Evolutionary conservation across 257 asterid genomes (phyloP).

Genomic region (Henckelia pumila): DNA sequence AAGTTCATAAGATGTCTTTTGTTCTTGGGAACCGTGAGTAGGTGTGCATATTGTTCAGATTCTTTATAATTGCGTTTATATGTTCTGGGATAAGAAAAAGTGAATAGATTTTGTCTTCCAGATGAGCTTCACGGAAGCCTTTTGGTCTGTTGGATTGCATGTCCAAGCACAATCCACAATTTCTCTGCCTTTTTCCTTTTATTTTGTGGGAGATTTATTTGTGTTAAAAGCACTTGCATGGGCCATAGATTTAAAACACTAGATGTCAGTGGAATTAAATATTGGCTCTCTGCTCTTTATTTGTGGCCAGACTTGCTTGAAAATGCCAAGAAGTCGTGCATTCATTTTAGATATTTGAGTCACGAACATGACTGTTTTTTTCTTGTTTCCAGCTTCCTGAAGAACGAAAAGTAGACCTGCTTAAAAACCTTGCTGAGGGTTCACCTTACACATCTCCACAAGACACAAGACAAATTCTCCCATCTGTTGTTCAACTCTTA

Average conservation of each 20-base stretch:
- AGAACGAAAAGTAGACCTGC: slow-evolving; percentile 86
- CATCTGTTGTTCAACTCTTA: slow-evolving; percentile 71
- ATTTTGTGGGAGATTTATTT: not conserved
- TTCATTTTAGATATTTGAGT: slow-evolving; percentile 1
- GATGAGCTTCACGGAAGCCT: not conserved
- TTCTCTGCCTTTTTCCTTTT: not conserved
- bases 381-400: slow-evolving; percentile 73
- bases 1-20: not conserved
- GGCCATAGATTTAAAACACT: not conserved
- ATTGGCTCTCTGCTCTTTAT: not conserved
- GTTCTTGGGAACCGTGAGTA: not conserved
- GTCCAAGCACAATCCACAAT: not conserved
- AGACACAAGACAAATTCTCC: slow-evolving; percentile 81
- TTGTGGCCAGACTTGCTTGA: not conserved
- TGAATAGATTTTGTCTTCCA: slow-evolving; percentile 6
- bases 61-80: not conserved
- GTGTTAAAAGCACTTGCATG: not conserved
- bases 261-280: slow-evolving; percentile 1
- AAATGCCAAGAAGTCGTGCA: not conserved
- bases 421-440: slow-evolving; percentile 90
- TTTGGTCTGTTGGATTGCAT: not conserved
- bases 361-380: slow-evolving; percentile 24
- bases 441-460: slow-evolving; percentile 84
- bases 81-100: slow-evolving; percentile 5
- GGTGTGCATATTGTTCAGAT: slow-evolving; percentile 3